These are phyloP conservation scores for Sutorius australiensis DNA, from an alignment of 768 basidiomycete genomes.

Conservation along the genomic window DNA sequence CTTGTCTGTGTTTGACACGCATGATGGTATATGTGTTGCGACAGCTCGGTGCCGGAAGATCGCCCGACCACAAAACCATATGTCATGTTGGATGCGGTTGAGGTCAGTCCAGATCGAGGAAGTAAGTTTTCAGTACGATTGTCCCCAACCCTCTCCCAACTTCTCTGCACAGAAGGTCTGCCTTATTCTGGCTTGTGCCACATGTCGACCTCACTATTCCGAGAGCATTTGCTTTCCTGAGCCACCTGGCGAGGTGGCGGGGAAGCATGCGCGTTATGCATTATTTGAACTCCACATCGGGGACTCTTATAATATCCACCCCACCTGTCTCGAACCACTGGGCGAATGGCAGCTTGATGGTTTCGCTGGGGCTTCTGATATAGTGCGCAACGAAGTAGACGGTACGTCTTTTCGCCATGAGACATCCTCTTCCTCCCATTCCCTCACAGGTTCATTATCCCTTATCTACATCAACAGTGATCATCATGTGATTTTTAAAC, in stretches of 20 bases:
- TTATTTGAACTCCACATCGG: constrained; percentile 27
- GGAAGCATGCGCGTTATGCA: constrained; percentile 13
- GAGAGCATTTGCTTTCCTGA: constrained; percentile 23
- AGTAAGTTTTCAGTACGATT: constrained; percentile 1
- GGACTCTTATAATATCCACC: constrained; percentile 14
- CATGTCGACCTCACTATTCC: constrained; percentile 21
- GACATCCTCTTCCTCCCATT: constrained; percentile 8
- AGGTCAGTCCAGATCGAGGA: constrained; percentile 21
- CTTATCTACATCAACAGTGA: constrained; percentile 39
- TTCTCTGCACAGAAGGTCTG: constrained; percentile 9
- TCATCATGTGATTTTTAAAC: constrained; percentile 44
- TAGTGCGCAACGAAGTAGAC: constrained; percentile 43
- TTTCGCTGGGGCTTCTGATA: constrained; percentile 40
- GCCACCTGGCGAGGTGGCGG: constrained; percentile 4
- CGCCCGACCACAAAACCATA: constrained; percentile 2
- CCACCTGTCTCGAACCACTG: constrained; percentile 39
- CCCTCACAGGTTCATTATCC: constrained; percentile 19
- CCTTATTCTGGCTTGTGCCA: constrained; percentile 47
- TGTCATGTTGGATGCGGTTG: constrained; percentile 21
- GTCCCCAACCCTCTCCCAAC: not conserved
- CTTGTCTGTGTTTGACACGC: constrained; percentile 48
- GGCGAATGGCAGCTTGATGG: constrained; percentile 57
- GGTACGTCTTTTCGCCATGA: constrained; percentile 34
- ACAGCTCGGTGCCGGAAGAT: constrained; percentile 11
- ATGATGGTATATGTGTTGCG: constrained; percentile 46